These are phyloP conservation scores for Botrytis squamosa DNA, from an alignment of 2,329 filamentous ascomycete species.

Conservation along the genomic window DNA sequence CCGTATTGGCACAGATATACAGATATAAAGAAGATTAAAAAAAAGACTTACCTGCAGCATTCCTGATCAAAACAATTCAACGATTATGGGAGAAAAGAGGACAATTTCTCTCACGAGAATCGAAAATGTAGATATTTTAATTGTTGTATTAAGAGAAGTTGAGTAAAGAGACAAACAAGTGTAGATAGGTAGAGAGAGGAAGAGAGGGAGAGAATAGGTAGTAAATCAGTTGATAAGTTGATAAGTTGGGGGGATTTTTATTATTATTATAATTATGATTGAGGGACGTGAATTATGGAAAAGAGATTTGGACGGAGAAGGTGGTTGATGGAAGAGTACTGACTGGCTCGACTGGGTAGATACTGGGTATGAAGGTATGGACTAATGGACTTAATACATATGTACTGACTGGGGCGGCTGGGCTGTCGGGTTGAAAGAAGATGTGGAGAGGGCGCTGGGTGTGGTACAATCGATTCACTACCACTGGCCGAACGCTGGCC, in stretches of 20 bases:
- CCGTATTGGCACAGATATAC: constrained; percentile 1
- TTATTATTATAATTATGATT: not conserved
- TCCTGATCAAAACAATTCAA: constrained; percentile 24
- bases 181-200: not conserved
- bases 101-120: not conserved
- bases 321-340: not conserved
- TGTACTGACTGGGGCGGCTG: not conserved
- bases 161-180: not conserved
- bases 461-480: not conserved
- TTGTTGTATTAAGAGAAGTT: not conserved
- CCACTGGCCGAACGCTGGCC: not conserved
- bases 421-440: not conserved
- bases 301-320: not conserved
- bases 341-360: not conserved
- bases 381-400: not conserved
- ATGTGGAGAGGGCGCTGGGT: not conserved
- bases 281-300: not conserved
- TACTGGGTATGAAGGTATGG: not conserved
- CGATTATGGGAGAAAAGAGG: not conserved
- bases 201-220: not conserved
- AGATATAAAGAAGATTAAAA: constrained; percentile 20
- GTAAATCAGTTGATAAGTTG: not conserved
- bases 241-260: not conserved
- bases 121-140: not conserved
- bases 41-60: constrained; percentile 39